These are phyloP conservation scores for Stachybotrys chlorohalonatus DNA, from an alignment of 2,329 filamentous ascomycete species.

Conservation along the genomic window DNA sequence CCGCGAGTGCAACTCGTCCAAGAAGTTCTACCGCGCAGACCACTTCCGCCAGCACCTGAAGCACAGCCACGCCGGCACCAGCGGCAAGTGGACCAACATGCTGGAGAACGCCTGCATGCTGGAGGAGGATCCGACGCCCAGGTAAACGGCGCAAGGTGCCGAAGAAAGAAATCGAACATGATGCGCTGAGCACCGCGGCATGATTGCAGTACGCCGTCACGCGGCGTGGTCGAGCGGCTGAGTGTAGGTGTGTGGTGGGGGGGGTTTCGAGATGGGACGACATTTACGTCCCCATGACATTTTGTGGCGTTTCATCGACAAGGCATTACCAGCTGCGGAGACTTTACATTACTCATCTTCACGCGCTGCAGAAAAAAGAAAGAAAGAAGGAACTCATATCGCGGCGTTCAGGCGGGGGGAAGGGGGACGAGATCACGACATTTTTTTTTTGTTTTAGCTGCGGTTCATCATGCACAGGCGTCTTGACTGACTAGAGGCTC, in stretches of 20 bases:
- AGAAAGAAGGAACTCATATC: neutral
- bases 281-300: neutral
- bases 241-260: neutral
- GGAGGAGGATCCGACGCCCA: conserved; percentile 54
- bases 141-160: conserved; percentile 10
- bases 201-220: neutral
- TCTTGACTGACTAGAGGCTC: too few relatives aligned
- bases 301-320: neutral
- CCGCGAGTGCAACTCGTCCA: conserved; percentile 93
- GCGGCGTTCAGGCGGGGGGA: neutral
- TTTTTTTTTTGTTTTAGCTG: neutral
- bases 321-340: neutral
- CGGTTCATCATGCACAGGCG: too few relatives aligned
- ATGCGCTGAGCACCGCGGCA: too few relatives aligned
- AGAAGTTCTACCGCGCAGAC: conserved; percentile 96
- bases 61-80: conserved; percentile 91
- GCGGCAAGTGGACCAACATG: conserved; percentile 98
- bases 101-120: conserved; percentile 95
- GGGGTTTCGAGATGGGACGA: neutral
- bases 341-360: neutral
- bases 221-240: neutral
- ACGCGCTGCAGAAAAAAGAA: neutral
- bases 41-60: conserved; percentile 98
- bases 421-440: neutral
- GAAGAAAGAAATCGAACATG: neutral